These are phyloP conservation scores for Sporopachydermia cereana DNA, from an alignment of 1,139 yeast species.

Conservation along the genomic window DNA sequence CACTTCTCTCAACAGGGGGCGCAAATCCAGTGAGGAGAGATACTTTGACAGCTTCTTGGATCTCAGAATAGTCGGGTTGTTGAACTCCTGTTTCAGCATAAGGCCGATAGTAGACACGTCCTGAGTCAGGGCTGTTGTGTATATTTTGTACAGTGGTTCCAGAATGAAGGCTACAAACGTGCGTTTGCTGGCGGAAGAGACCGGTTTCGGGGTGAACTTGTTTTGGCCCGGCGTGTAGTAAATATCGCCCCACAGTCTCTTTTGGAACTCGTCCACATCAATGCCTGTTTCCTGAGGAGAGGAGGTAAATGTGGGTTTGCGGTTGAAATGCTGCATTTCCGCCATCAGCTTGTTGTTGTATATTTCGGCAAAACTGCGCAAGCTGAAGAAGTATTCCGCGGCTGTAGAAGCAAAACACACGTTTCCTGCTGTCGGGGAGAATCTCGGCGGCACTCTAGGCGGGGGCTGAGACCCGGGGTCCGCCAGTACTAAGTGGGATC, in stretches of 20 bases:
- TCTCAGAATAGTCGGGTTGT: not conserved
- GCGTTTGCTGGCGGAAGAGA: constrained; percentile 26
- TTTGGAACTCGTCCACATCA: constrained; percentile 35
- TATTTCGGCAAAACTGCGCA: constrained; percentile 49
- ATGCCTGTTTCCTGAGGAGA: constrained; percentile 15
- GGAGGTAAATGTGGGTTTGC: not conserved
- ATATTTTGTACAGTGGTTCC: constrained; percentile 71
- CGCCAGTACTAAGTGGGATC: constrained; percentile 15
- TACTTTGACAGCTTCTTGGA: constrained; percentile 25
- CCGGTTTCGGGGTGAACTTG: constrained; percentile 33
- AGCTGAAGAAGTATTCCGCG: constrained; percentile 51
- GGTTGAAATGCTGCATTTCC: not conserved
- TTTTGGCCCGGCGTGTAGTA: constrained; percentile 36
- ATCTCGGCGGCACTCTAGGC: constrained; percentile 18
- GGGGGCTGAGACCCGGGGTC: constrained; percentile 12
- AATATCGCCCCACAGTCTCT: constrained; percentile 68
- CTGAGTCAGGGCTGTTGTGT: constrained; percentile 48
- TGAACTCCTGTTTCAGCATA: constrained; percentile 2
- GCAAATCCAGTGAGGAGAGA: constrained; percentile 40
- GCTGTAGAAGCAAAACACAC: constrained; percentile 65
- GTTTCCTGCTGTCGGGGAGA: constrained; percentile 57
- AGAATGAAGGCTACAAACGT: constrained; percentile 61
- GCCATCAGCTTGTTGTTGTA: constrained; percentile 29
- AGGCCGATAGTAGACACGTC: constrained; percentile 22
- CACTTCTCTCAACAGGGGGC: constrained; percentile 42